These are phyloP conservation scores for Hemisphaericaspora subhashii DNA, from an alignment of 1,139 yeast genomes.

Conservation along the genomic window DNA sequence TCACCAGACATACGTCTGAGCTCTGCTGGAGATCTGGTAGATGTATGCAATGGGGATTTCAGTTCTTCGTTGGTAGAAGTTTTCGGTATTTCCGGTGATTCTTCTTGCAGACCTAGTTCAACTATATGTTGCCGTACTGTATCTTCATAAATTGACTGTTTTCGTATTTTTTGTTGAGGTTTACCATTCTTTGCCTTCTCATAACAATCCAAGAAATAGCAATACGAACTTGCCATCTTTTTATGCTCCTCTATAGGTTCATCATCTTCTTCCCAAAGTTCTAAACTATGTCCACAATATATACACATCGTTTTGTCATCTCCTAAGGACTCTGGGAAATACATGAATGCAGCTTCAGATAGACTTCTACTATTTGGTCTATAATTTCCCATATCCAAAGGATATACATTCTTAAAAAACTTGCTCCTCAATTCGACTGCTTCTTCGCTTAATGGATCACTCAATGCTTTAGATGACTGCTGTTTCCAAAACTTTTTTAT, in stretches of 20 bases:
- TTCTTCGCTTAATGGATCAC: slow-evolving; percentile 27
- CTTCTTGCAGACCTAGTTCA: neutral
- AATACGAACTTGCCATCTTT: slow-evolving; percentile 41
- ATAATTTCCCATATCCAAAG: slow-evolving; percentile 41
- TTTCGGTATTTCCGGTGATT: neutral
- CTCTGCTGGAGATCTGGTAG: neutral
- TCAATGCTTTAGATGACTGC: slow-evolving; percentile 17
- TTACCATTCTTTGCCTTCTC: slow-evolving; percentile 1
- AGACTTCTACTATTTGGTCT: slow-evolving; percentile 41
- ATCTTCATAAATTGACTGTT: neutral
- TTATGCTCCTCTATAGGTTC: slow-evolving; percentile 59
- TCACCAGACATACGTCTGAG: slow-evolving; percentile 5
- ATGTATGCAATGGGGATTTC: neutral
- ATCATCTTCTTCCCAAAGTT: slow-evolving; percentile 72
- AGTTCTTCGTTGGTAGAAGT: neutral
- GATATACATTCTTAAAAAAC: slow-evolving; percentile 58
- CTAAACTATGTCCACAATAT: slow-evolving; percentile 67
- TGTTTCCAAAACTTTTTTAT: slow-evolving; percentile 8
- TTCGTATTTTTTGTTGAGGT: neutral
- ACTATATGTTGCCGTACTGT: neutral
- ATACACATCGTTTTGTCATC: slow-evolving; percentile 73
- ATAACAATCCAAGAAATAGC: slow-evolving; percentile 43
- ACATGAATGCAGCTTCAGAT: slow-evolving; percentile 57
- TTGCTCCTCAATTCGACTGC: slow-evolving; percentile 44
- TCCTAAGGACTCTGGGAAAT: slow-evolving; percentile 38